Evolutionary conservation across 352 stramenopile species (phyloP).

Genomic region (Sclerospora graminicola): DNA sequence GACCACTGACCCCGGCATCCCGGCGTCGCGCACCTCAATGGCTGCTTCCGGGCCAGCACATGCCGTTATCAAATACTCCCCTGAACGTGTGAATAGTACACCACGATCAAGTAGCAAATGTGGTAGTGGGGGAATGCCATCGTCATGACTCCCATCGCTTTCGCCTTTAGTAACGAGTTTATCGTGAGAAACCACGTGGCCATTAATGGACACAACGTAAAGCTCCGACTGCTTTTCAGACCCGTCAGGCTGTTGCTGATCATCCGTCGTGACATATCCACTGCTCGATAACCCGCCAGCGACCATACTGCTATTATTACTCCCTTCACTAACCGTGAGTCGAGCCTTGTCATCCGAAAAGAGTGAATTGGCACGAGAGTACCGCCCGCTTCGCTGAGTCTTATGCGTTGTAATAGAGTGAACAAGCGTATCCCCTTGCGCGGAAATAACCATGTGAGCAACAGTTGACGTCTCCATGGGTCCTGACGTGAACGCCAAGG

Average conservation of each 20-base stretch:
- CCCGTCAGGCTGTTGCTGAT: conserved; percentile 16
- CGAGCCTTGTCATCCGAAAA: conserved; percentile 36
- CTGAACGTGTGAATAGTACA: conserved; percentile 66
- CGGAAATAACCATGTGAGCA: conserved; percentile 67
- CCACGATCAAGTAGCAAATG: conserved; percentile 58
- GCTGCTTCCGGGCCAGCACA: conserved; percentile 45
- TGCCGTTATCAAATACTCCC: conserved; percentile 70
- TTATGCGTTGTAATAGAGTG: conserved; percentile 46
- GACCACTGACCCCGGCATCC: conserved; percentile 41
- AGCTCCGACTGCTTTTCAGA: conserved; percentile 55
- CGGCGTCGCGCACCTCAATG: conserved; percentile 68
- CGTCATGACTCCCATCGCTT: conserved; percentile 9
- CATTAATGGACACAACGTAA: conserved; percentile 77
- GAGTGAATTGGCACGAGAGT: conserved; percentile 27
- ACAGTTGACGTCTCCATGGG: conserved; percentile 39
- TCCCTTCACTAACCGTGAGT: conserved; percentile 23
- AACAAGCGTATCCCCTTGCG: conserved; percentile 57
- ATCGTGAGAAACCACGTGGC: conserved; percentile 56
- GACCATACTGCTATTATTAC: conserved; percentile 26
- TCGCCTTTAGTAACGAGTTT: conserved; percentile 32
- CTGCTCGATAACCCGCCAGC: conserved; percentile 25
- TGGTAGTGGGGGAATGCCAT: conserved; percentile 12
- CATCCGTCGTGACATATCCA: conserved; percentile 20
- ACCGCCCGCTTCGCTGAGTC: conserved; percentile 20
- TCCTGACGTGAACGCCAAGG: conserved; percentile 41